Evolutionary conservation across 805 yeast genomes (phyloP), one percentile per base, ranked within the genome.

Genomic region (Saccharomycopsis olivae): DNA sequence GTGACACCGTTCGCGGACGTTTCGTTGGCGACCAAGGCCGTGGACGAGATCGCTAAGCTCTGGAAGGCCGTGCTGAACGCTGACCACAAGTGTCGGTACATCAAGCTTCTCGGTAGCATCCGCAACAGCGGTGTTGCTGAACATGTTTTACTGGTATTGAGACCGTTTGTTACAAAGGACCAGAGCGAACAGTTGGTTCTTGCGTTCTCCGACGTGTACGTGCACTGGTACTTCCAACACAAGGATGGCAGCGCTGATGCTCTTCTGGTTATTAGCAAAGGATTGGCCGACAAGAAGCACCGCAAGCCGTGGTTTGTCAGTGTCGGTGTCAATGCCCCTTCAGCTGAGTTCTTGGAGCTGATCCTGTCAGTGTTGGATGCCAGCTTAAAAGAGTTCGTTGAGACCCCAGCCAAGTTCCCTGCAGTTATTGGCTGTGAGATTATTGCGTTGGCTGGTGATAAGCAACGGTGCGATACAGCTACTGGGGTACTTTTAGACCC

Each of bases 261-360:
- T 10, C 38, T 39, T 33, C 58, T 51, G 38, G 56, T 38, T 47
- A 54, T 83, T 24, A 58, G 57, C n/a, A 58, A 64, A 14, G 96
- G 96, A 1, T 59, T 86, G 11, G 54, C 59, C 11, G 88, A 83
- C 29, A 68, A 81, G 50, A 83, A 82, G 48, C 57, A 83, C 18
- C 71, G 80, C 49, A 74, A 73, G 51, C 59, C 73, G 16, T 89
- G 96, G 96, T 67, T 69, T 40, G 52, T 65, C 28, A 57, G 71
- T 10, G 17, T 41, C 16, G 45, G 33, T 13, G 8, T 30, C 8
- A 28, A 31, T 33, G n/a, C 13, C 15, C n/a, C n/a, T n/a, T n/a
- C n/a, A n/a, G 28, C 43, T 5, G 13, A 38, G 9, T 54, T 59
- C 29, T 30, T 52, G 10, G 29, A 40, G 3, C 51, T 46, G 1